These are phyloP conservation scores for Isatis tinctoria DNA, from an alignment of 345 rosid genomes.

Conservation along the genomic window DNA sequence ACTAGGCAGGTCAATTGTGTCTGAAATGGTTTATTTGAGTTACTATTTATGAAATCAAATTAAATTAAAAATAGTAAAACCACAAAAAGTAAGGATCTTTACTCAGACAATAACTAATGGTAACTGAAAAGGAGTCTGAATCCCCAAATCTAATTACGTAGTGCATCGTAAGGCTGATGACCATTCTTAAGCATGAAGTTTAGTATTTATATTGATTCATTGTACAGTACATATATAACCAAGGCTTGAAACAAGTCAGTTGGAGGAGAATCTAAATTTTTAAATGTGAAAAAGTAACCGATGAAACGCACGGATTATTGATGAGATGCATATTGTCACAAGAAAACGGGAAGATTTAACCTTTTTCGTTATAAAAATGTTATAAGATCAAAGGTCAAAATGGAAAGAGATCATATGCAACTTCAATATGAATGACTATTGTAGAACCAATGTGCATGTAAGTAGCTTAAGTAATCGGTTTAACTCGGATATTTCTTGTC, in stretches of 20 bases:
- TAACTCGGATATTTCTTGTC: background rate
- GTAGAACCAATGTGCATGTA: background rate
- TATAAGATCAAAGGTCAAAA: background rate
- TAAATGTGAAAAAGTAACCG: no score
- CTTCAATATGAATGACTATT: background rate
- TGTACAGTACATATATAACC: background rate
- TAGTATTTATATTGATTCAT: background rate
- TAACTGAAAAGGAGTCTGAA: background rate
- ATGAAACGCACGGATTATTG: no score
- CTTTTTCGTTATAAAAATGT: background rate
- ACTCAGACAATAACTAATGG: background rate
- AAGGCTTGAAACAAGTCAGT: background rate
- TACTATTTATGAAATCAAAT: background rate
- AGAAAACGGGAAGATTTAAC: background rate
- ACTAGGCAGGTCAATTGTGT: background rate
- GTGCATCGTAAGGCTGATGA: conserved; percentile 16
- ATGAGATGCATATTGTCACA: no score
- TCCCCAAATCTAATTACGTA: conserved; percentile 6
- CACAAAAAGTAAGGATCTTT: background rate
- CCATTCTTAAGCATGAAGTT: conserved; percentile 22
- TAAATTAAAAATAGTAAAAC: background rate
- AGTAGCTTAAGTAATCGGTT: background rate
- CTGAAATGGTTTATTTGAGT: background rate
- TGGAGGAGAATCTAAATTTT: background rate
- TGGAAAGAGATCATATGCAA: background rate